Conservation (phyloP, 129 eudicot species). For the Pulicaria dysenterica region DNA sequence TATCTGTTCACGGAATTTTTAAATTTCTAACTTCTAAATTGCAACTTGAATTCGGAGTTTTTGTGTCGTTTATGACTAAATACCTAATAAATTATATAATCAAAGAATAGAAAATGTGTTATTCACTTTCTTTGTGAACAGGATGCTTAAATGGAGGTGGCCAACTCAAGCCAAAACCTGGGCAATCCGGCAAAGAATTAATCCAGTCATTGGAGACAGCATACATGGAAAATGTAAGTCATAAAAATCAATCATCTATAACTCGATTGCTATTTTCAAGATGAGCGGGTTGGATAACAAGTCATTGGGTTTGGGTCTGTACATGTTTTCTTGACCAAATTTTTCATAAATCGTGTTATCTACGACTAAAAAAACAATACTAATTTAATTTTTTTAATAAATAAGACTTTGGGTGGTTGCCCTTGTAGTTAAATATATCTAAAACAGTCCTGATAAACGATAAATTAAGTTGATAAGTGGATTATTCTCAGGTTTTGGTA, state of each 20-base stretch:
- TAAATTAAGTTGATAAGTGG: background rate
- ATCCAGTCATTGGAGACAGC: conserved; percentile 65
- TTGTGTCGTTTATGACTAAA: too few species aligned
- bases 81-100: background rate
- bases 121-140: conserved; percentile 16
- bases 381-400: too few species aligned
- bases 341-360: too few species aligned
- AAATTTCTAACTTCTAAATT: too few species aligned
- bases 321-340: too few species aligned
- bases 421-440: too few species aligned
- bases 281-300: background rate
- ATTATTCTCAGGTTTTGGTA: conserved; percentile 51
- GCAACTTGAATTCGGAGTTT: background rate
- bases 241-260: background rate
- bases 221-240: conserved; percentile 74
- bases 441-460: too few species aligned
- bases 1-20: too few species aligned
- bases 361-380: too few species aligned
- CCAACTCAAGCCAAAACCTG: conserved; percentile 82
- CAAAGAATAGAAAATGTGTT: background rate
- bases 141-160: conserved; percentile 99
- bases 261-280: background rate
- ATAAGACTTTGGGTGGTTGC: too few species aligned
- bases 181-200: conserved; percentile 85
- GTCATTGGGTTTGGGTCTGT: background rate